phyloP scores from a whole-genome alignment of 1,284 basidiomycete species.

The Leccinum pachyderme region DNA sequence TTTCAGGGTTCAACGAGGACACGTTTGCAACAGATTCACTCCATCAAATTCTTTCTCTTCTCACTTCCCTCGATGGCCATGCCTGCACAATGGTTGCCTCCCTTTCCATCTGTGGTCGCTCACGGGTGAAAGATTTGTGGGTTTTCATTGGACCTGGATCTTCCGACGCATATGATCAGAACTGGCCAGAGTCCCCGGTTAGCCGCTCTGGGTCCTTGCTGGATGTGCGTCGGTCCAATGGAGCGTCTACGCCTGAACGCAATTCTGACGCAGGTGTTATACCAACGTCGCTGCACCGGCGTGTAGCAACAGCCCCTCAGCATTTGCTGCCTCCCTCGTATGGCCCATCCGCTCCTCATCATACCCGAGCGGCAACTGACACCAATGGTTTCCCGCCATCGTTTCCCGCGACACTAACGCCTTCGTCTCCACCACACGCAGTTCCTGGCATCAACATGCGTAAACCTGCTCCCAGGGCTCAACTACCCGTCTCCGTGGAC shows the following conservation, averaged over 20 bases:
- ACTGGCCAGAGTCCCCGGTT: slow-evolving; percentile 36
- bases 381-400: slow-evolving; percentile 21
- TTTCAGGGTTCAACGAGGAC: slow-evolving; percentile 72
- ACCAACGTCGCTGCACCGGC: slow-evolving; percentile 33
- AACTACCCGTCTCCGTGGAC: slow-evolving; percentile 58
- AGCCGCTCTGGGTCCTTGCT: slow-evolving; percentile 35
- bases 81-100: slow-evolving; percentile 68
- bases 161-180: slow-evolving; percentile 30
- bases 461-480: slow-evolving; percentile 58
- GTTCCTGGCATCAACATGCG: slow-evolving; percentile 39
- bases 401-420: slow-evolving; percentile 17
- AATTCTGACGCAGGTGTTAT: slow-evolving; percentile 25
- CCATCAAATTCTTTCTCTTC: slow-evolving; percentile 65
- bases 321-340: slow-evolving; percentile 24
- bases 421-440: slow-evolving; percentile 23
- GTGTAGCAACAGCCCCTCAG: slow-evolving; percentile 32
- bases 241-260: slow-evolving; percentile 34
- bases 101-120: slow-evolving; percentile 62
- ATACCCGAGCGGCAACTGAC: slow-evolving; percentile 22
- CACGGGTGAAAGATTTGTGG: slow-evolving; percentile 76
- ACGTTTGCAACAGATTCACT: slow-evolving; percentile 75
- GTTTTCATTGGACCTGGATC: slow-evolving; percentile 62
- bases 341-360: slow-evolving; percentile 17
- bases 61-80: slow-evolving; percentile 64
- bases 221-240: slow-evolving; percentile 35